Base-by-base conservation (phyloP, 805 yeast genomes). In the Ogataea nitratoaversa region DNA sequence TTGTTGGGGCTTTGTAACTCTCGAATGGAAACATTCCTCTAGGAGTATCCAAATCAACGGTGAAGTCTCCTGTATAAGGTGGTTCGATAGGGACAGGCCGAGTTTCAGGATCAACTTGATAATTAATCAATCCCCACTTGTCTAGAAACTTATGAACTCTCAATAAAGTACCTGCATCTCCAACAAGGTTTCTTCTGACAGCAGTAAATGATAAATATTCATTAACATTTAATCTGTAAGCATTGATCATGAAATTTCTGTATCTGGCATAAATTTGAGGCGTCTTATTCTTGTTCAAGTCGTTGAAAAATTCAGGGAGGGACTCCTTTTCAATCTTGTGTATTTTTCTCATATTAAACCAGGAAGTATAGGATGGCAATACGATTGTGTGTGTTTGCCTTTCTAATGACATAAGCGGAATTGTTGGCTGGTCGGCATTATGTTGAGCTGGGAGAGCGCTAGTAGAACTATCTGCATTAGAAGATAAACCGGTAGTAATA, bases 91-190 rank as follows among this genome's bases (percentile, higher is more conserved):
- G 70, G 19, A 73, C 72, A 3, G 95, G 93, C 47, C 81, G 75
- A 39, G 80, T 70, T 47, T 78, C 84, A 1, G 90, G 86, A 57
- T 83, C 85, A 2, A 90, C 95, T 62, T 90, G 97, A 60, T 90
- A 90, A 62, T 90, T 90, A 38, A 90, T 86, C 37, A 90, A 68
- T 0, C 97, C 97, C 97, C 97, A 90, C 59, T 84, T 84, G 51
- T 79, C 86, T 42, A 90, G 66, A 57, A 90, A 89, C 38, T 81
- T 73, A 56, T 87, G 95, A 8, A 90, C 79, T 47, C 96, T 77
- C 71, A 89, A 76, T 44, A 90, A 74, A 0, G 96, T 78, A 2
- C 95, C 91, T 6, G 88, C 95, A 66, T 90, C 97, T 41, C 96
- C 95, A 12, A 87, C 89, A 42, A 90, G 71, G 51, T 87, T 87